Conservation (phyloP, 2,329 filamentous ascomycete species). For the Aspergillus arachidicola region DNA sequence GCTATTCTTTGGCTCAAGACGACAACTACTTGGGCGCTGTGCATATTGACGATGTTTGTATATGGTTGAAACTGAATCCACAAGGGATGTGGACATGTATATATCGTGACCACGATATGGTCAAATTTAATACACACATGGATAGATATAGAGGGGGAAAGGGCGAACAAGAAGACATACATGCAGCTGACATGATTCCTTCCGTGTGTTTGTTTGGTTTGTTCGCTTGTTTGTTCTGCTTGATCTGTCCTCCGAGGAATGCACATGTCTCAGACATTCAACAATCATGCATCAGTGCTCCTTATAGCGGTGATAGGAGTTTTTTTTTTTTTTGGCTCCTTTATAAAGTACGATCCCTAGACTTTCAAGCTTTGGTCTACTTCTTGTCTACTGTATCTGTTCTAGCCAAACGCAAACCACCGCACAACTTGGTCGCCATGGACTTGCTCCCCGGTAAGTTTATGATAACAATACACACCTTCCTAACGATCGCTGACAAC, state of each 20-base stretch:
- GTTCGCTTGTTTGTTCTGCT: background rate
- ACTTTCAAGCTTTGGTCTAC: background rate
- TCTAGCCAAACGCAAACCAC: background rate
- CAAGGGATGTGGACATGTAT: constrained; percentile 13
- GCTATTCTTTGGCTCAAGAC: constrained; percentile 8
- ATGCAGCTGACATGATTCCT: background rate
- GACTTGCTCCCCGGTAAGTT: constrained; percentile 20
- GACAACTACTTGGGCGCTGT: constrained; percentile 2
- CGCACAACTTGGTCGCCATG: constrained; percentile 10
- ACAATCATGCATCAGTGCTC: background rate
- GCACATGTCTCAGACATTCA: background rate
- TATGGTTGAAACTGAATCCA: constrained; percentile 10
- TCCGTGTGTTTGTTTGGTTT: constrained; percentile 4
- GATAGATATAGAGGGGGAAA: background rate
- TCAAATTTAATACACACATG: constrained; percentile 7
- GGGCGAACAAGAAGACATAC: background rate
- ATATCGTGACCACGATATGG: constrained; percentile 13
- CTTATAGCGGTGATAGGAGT: background rate
- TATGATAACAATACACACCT: background rate
- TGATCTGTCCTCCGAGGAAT: constrained; percentile 1
- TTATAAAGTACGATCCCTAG: background rate
- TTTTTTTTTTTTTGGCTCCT: background rate
- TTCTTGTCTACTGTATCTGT: background rate
- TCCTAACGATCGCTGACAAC: background rate
- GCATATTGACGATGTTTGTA: constrained; percentile 16